Percentiles rank a stretch among this genome's conserved stretches.
Conservation (phyloP, 1,284 basidiomycete genomes). For the Ustanciosporium gigantosporum region DNA sequence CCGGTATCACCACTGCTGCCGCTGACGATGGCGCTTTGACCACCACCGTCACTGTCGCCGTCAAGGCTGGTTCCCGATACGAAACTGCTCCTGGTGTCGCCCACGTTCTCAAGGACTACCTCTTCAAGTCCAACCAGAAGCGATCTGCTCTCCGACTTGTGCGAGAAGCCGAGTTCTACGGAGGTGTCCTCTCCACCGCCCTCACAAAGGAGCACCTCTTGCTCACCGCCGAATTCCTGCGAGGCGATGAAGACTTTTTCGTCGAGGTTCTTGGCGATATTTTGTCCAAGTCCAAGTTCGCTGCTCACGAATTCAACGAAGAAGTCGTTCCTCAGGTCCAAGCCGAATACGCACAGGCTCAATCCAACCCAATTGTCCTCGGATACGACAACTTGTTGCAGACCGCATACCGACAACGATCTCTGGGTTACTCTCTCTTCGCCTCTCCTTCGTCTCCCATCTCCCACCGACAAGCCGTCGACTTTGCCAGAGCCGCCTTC, state of each 20-base stretch:
- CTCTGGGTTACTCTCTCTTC: constrained; percentile 56
- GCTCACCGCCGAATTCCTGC: constrained; percentile 89
- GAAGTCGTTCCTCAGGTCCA: constrained; percentile 54
- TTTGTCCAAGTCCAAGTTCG: constrained; percentile 48
- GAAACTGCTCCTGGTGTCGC: constrained; percentile 52
- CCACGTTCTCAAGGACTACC: constrained; percentile 51
- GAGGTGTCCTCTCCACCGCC: constrained; percentile 84
- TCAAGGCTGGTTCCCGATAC: constrained; percentile 53
- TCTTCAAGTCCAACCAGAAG: constrained; percentile 59
- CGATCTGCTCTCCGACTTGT: constrained; percentile 88
- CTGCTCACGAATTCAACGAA: constrained; percentile 57
- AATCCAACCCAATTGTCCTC: constrained; percentile 41
- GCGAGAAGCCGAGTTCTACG: constrained; percentile 90
- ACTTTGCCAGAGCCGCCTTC: constrained; percentile 46
- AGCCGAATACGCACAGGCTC: constrained; percentile 48
- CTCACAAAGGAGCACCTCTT: constrained; percentile 88
- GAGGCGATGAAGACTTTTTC: constrained; percentile 75
- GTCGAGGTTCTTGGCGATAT: constrained; percentile 58
- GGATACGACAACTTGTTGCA: constrained; percentile 55
- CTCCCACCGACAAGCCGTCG: constrained; percentile 36
- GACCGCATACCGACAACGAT: constrained; percentile 57
- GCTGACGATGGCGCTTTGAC: constrained; percentile 50
- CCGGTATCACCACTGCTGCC: constrained; percentile 40
- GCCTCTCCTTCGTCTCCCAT: constrained; percentile 54
- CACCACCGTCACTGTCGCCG: constrained; percentile 53